Percentiles rank a stretch among this genome's conserved stretches.
phyloP scores from a whole-genome alignment of 805 yeast genomes.

The Saccharomycopsis amapae region DNA sequence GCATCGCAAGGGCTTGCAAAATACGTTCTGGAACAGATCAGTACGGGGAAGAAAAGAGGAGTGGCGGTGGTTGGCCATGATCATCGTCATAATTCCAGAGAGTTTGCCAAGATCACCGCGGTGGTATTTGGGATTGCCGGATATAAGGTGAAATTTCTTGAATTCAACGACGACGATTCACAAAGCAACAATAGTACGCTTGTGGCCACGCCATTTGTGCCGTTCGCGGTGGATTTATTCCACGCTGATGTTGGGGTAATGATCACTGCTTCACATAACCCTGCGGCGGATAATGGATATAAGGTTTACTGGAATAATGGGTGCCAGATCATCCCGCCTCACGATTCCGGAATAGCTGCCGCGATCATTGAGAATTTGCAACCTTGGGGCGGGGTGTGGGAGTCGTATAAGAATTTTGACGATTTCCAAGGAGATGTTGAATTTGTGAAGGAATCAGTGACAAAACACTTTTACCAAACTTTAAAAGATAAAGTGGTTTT shows the following conservation, averaged over 20 bases:
- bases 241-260: slow-evolving; percentile 77
- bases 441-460: slow-evolving; percentile 37
- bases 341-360: slow-evolving; percentile 65
- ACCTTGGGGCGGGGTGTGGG: slow-evolving; percentile 54
- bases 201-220: slow-evolving; percentile 88
- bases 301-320: slow-evolving; percentile 92
- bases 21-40: slow-evolving; percentile 29
- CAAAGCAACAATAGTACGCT: slow-evolving; percentile 20
- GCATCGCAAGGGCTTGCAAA: slow-evolving; percentile 77
- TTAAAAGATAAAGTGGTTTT: slow-evolving; percentile 22
- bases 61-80: slow-evolving; percentile 76
- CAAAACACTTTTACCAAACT: slow-evolving; percentile 35
- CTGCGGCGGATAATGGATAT: slow-evolving; percentile 88
- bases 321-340: slow-evolving; percentile 93
- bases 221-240: slow-evolving; percentile 65
- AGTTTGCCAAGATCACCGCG: slow-evolving; percentile 76
- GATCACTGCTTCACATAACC: slow-evolving; percentile 95
- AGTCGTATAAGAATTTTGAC: slow-evolving; percentile 34
- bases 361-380: slow-evolving; percentile 51
- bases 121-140: slow-evolving; percentile 64
- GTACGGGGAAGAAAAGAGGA: slow-evolving; percentile 27
- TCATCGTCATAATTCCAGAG: slow-evolving; percentile 73
- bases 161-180: slow-evolving; percentile 22
- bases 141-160: slow-evolving; percentile 56
- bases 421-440: slow-evolving; percentile 15